Conservation (phyloP, 208 protist species). For the Acanthamoeba quina region DNA sequence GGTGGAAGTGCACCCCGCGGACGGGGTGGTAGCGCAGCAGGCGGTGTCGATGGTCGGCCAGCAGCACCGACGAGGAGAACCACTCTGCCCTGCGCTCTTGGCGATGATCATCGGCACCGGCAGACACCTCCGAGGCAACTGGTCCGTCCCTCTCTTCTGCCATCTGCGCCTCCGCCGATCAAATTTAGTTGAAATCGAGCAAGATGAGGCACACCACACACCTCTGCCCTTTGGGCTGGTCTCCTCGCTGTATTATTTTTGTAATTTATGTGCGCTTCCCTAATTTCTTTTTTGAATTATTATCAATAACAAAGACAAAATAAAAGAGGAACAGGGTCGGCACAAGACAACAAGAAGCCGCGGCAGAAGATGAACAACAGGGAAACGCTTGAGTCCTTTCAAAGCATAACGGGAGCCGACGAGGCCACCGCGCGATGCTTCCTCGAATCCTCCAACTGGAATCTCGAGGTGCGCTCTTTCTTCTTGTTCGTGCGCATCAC, state of each 20-base stretch:
- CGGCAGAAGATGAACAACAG: neutral
- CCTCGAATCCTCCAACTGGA: slow-evolving; percentile 15
- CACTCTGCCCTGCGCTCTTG: neutral
- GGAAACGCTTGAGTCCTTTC: neutral
- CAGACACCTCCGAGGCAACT: neutral
- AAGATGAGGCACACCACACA: no score
- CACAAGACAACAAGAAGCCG: no score
- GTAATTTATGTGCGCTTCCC: no score
- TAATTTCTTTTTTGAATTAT: no score
- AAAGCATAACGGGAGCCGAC: slow-evolving; percentile 2
- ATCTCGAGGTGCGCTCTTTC: neutral
- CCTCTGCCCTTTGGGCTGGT: no score
- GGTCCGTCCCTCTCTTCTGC: neutral
- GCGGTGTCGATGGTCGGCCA: slow-evolving; percentile 6
- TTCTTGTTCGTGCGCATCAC: neutral
- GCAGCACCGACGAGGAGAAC: neutral
- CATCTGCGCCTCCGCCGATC: no score
- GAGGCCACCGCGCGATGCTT: slow-evolving; percentile 12
- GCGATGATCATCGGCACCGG: neutral
- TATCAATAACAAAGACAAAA: no score
- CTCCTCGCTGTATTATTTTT: no score
- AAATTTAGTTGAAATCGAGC: no score
- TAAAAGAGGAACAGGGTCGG: no score
- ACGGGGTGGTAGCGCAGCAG: neutral
- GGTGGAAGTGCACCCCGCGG: neutral